Evolutionary conservation across 1,139 yeast species (phyloP), one percentile per base, ranked within the genome.

Genomic region (Debaryomyces sp.): DNA sequence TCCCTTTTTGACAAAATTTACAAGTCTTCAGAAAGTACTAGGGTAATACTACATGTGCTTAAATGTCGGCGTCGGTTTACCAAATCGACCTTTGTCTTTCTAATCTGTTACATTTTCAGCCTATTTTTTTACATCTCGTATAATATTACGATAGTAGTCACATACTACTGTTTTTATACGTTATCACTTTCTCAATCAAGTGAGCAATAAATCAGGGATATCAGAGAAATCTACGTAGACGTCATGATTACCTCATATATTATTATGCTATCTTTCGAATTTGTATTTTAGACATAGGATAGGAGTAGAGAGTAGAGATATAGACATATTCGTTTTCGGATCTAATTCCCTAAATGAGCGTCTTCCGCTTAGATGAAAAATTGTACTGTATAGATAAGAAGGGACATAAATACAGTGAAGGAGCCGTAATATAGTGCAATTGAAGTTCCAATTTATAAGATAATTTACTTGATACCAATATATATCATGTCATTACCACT

Each of bases 401-500:
- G 9, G 38, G 23, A 22, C 26, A 35, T 35, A 37, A 24, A 37
- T 37, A 22, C 13, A 4, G 22, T 12, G 4, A 17, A 13, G 24
- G 27, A 13, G 38, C 21, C 24, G 24, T 12, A 18, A 3, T 12
- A 18, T 10, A 21, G 21, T 35, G 17, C 23, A 35, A 35, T 21
- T 21, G 15, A 9, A 21, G 13, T 6, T 12, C 2, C n/a, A 35
- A 12, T 35, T 35, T 21, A 15, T 15, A 3, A 18, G 18, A 15
- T 8, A 32, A 3, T 18, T 24, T 23, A 37, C 6, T 22, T 23
- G 9, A 17, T 15, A 38, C 3, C 32, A 38, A 24, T 23, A 18
- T 22, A 12, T 32, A 30, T 18, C 18, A 67, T 67, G 71, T 59
- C 70, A n/a, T 57, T 68, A 47, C 74, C 76, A 38, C 68, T 75